phyloP scores from a whole-genome alignment of 2,329 filamentous ascomycete genomes.

The Neoarthrinium moseri region DNA sequence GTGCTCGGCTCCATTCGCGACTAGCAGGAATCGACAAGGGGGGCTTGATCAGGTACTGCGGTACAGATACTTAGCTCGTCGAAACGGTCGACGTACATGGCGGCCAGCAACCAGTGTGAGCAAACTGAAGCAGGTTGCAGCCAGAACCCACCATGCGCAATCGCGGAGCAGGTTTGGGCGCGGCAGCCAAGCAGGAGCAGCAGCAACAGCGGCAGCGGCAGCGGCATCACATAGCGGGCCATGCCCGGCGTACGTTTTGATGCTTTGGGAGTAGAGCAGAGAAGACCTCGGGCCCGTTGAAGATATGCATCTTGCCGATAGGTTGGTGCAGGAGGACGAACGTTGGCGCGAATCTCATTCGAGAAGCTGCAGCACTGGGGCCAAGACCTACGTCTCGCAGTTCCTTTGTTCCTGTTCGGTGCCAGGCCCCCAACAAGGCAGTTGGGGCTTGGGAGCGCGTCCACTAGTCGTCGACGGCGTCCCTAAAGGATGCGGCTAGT shows the following conservation, averaged over 20 bases:
- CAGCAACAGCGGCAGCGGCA: not conserved
- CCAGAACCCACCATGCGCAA: too few relatives aligned
- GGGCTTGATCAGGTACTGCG: not conserved
- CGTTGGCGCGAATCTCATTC: conserved; percentile 3
- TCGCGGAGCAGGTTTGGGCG: too few relatives aligned
- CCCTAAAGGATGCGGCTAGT: conserved; percentile 7
- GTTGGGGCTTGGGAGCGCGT: conserved; percentile 5
- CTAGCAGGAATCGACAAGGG: not conserved
- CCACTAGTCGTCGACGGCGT: conserved; percentile 1
- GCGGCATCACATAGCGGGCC: too few relatives aligned
- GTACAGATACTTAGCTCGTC: not conserved
- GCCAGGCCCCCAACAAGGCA: conserved; percentile 9
- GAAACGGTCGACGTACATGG: not conserved
- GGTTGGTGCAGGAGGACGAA: not conserved
- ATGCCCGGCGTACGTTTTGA: too few relatives aligned
- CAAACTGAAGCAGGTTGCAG: too few relatives aligned
- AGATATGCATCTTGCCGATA: conserved; percentile 2
- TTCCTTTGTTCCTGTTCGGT: conserved; percentile 4
- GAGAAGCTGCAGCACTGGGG: conserved; percentile 6
- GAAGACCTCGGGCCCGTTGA: not conserved
- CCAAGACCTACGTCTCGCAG: not conserved
- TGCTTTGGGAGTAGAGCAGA: not conserved
- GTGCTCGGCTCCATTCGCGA: conserved; percentile 1
- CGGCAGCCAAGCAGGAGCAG: too few relatives aligned
- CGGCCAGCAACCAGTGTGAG: too few relatives aligned